Base-by-base conservation (phyloP, 2,329 filamentous ascomycete genomes). In the Clonostachys rhizophaga region DNA sequence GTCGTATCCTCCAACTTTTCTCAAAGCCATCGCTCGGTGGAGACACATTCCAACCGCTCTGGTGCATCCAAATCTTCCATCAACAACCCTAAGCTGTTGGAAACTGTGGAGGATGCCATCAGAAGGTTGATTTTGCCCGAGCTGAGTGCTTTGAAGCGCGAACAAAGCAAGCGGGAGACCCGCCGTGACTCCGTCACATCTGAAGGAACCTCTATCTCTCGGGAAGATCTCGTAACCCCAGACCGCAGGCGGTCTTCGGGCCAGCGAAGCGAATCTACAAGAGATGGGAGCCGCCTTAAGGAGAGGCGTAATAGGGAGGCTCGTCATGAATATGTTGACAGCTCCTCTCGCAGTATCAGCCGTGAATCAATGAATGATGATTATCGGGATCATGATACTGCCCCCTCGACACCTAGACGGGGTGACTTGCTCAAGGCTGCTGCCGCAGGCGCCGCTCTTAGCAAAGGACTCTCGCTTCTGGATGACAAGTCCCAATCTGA, bases 41-140 rank as follows among this genome's bases (percentile, higher is more conserved):
- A 81, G 53, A 72, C 76, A 51, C 72, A 78, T 59, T 79, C 78
- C 34, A 64, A 72, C 50, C 72, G 70, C 47, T 78, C 75, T 1
- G 69, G 67, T 8, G 66, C 66, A 20, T 81, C 79, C 30, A 81
- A 78, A 46, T 67, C 70, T 20, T 89, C 89, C 0, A 89, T 95
- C 63, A 95, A 95, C 68, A 96, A 96, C 58, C 91, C 91, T 0
- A 94, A 90, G 61, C 71, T 96, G 3, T 77, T 96, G 3, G 89
- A 94, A 58, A 94, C 91, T 0, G 91, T 96, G 4, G 91, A 96
- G 68, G 91, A 96, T 67, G 91, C 91, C 13, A 95, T 96, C 59
- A 85, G 90, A 52, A 81, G 91, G 43, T 76, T 96, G 44, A 95
- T 96, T 46, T 70, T 99, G 4, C 94, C 94, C 0, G 92, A 99